These are phyloP conservation scores for Vaccinium macrocarpon DNA, from an alignment of 148 eudicot species.

Conservation along the genomic window DNA sequence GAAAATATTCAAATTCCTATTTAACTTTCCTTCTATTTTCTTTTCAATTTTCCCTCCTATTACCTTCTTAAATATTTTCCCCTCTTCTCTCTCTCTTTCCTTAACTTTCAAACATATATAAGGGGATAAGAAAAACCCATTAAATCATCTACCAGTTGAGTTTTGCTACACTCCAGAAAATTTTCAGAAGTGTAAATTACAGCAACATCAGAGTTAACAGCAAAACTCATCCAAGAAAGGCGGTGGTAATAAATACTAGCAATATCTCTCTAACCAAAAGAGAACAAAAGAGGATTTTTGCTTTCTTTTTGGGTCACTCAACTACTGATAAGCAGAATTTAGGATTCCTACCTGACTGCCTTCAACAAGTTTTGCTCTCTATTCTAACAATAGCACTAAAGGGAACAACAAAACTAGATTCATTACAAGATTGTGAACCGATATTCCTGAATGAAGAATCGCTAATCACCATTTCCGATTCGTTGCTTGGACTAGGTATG, in stretches of 20 bases:
- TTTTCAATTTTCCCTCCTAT: too few species aligned
- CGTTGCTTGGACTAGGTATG: constrained; percentile 33
- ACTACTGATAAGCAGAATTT: not conserved
- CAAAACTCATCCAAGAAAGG: not conserved
- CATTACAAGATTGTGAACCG: not conserved
- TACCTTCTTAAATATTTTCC: too few species aligned
- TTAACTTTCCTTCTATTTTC: too few species aligned
- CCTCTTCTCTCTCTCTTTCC: too few species aligned
- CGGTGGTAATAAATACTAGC: not conserved
- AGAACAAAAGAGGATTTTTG: not conserved
- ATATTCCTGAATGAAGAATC: not conserved
- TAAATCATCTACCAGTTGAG: too few species aligned
- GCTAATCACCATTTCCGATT: not conserved
- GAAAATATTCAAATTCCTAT: too few species aligned
- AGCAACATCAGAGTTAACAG: not conserved
- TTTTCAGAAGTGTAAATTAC: not conserved
- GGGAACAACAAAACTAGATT: not conserved
- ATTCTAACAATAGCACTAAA: not conserved
- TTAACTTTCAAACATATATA: too few species aligned
- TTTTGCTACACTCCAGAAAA: too few species aligned
- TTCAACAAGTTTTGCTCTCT: constrained; percentile 1
- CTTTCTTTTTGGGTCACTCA: not conserved
- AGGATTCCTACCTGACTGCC: not conserved
- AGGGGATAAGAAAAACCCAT: too few species aligned
- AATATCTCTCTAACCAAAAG: not conserved